Conservation (phyloP, 2,329 filamentous ascomycete species). For the Zymoseptoria ardabiliae region DNA sequence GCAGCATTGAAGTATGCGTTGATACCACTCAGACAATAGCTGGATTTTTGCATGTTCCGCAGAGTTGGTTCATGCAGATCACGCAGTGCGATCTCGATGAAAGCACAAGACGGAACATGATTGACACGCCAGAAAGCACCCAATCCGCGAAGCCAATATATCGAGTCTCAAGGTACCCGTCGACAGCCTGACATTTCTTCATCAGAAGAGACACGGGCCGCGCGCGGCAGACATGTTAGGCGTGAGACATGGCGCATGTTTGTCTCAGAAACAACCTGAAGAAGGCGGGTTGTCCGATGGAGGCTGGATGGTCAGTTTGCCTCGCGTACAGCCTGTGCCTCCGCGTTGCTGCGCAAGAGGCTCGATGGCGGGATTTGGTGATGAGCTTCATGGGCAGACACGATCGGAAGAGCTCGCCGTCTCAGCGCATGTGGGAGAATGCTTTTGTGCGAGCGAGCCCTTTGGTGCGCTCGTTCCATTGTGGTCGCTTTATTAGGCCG, state of each 20-base stretch:
- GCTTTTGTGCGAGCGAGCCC: neutral
- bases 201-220: neutral
- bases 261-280: neutral
- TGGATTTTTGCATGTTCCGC: neutral
- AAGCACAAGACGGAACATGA: too few relatives aligned
- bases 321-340: too few relatives aligned
- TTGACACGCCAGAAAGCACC: too few relatives aligned
- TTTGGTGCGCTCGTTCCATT: neutral
- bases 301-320: neutral
- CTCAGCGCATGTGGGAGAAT: neutral
- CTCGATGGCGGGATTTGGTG: too few relatives aligned
- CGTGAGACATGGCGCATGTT: neutral
- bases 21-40: neutral
- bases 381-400: neutral
- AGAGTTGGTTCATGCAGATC: neutral
- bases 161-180: neutral
- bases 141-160: neutral
- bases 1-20: too few relatives aligned
- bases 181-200: neutral
- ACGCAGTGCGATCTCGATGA: too few relatives aligned
- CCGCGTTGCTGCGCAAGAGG: too few relatives aligned
- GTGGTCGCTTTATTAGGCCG: neutral
- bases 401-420: neutral
- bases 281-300: neutral
- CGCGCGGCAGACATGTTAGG: neutral